These are phyloP conservation scores for Kwoniella dendrophila DNA, from an alignment of 768 basidiomycete species.

Conservation along the genomic window DNA sequence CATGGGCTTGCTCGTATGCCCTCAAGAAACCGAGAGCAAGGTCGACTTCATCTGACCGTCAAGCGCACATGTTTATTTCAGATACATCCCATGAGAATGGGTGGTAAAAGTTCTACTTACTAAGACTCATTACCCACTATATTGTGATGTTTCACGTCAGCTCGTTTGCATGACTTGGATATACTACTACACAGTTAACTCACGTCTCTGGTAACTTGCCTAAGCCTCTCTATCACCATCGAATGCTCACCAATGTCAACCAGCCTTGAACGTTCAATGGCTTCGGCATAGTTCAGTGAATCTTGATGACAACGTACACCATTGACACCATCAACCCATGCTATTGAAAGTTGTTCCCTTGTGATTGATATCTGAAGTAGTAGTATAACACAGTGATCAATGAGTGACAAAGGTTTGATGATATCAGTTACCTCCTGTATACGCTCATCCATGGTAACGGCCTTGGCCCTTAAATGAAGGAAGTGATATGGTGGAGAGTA, in stretches of 20 bases:
- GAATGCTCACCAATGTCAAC: too few species aligned
- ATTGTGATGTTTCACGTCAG: too few species aligned
- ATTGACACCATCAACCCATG: not conserved
- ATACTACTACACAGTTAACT: too few species aligned
- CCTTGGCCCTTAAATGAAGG: not conserved
- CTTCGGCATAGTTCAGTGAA: not conserved
- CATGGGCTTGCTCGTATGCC: not conserved
- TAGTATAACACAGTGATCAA: too few species aligned
- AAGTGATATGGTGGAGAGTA: not conserved
- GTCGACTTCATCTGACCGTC: not conserved
- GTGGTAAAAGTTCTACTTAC: too few species aligned
- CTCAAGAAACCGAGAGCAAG: not conserved
- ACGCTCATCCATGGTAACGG: not conserved
- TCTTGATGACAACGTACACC: not conserved
- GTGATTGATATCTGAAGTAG: not conserved
- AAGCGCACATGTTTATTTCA: not conserved
- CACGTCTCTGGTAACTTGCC: too few species aligned
- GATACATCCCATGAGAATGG: not conserved
- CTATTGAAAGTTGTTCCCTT: not conserved
- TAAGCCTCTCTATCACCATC: too few species aligned
- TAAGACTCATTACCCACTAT: too few species aligned
- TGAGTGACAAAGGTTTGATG: not conserved
- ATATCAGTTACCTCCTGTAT: not conserved
- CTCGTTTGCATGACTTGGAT: too few species aligned
- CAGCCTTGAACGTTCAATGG: too few species aligned